Conservation (phyloP, 805 yeast species). For the Candida mattraensis region DNA sequence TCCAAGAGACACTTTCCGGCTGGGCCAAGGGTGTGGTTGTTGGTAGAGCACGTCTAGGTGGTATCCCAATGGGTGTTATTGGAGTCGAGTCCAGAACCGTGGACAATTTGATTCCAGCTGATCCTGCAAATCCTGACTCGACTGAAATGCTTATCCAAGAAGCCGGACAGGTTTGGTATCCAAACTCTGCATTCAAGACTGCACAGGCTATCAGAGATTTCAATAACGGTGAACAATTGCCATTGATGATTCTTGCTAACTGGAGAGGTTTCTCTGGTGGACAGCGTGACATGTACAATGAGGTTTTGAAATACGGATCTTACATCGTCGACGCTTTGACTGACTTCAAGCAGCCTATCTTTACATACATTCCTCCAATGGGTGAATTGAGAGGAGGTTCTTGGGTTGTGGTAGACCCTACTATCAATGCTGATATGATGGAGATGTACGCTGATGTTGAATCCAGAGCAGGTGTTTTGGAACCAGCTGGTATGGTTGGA, state of each 20-base stretch:
- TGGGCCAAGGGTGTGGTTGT: conserved; percentile 99
- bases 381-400: conserved; percentile 99
- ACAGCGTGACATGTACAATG: conserved; percentile 99
- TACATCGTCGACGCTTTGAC: conserved; percentile 96
- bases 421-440: conserved; percentile 95
- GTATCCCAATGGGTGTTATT: conserved; percentile 97
- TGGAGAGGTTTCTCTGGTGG: conserved; percentile 99
- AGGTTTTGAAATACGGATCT: conserved; percentile 95
- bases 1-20: conserved; percentile 94
- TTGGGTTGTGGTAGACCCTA: conserved; percentile 99
- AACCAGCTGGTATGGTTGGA: conserved; percentile 99
- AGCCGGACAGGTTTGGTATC: conserved; percentile 99
- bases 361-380: conserved; percentile 95
- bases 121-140: conserved; percentile 96
- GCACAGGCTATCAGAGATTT: conserved; percentile 98
- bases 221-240: conserved; percentile 97
- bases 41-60: conserved; percentile 98
- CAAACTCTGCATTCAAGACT: conserved; percentile 98
- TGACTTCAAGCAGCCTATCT: conserved; percentile 93
- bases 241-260: conserved; percentile 95
- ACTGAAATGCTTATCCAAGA: conserved; percentile 86
- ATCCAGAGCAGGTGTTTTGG: conserved; percentile 95
- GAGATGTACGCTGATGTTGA: conserved; percentile 98
- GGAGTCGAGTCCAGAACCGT: conserved; percentile 91
- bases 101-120: conserved; percentile 93